Percentiles rank a stretch among this genome's conserved stretches.
phyloP scores from a whole-genome alignment of 2,329 filamentous ascomycete species.

The Zasmidium citrigriseum region DNA sequence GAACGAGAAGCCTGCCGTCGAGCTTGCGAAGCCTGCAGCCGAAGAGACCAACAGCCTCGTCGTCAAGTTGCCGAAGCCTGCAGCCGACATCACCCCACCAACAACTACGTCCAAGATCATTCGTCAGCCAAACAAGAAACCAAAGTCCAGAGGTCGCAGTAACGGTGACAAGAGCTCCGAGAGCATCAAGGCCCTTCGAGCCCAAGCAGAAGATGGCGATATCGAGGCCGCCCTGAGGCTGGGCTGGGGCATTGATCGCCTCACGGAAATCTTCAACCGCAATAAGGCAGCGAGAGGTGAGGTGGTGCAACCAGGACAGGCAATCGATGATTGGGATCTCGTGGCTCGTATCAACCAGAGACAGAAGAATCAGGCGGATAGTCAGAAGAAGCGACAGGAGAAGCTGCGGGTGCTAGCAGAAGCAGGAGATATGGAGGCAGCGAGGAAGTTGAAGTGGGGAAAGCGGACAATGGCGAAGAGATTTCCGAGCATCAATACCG shows the following conservation, averaged over 20 bases:
- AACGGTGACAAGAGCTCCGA: slow-evolving; percentile 13
- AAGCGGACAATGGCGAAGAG: slow-evolving; percentile 14
- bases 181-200: slow-evolving; percentile 15
- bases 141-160: slow-evolving; percentile 14
- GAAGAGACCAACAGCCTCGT: too few relatives aligned
- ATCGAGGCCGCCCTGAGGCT: slow-evolving; percentile 20
- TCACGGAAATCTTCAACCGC: slow-evolving; percentile 19
- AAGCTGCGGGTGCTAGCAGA: slow-evolving; percentile 11
- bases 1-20: too few relatives aligned
- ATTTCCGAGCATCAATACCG: slow-evolving; percentile 1
- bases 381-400: slow-evolving; percentile 12
- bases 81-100: not conserved
- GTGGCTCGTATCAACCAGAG: slow-evolving; percentile 13
- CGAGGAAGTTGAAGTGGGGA: slow-evolving; percentile 16
- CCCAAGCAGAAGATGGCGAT: slow-evolving; percentile 10
- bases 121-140: not conserved
- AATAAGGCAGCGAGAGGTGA: slow-evolving; percentile 12
- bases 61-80: too few relatives aligned
- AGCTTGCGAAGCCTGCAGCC: too few relatives aligned
- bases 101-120: not conserved
- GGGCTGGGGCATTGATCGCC: slow-evolving; percentile 18
- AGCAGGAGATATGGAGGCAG: slow-evolving; percentile 15
- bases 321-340: slow-evolving; percentile 16
- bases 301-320: not conserved
- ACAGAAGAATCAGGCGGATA: slow-evolving; percentile 10